Percentiles rank a stretch among this genome's conserved stretches.
phyloP scores from a whole-genome alignment of 2,329 filamentous ascomycete species.

The Daldinia sp. region DNA sequence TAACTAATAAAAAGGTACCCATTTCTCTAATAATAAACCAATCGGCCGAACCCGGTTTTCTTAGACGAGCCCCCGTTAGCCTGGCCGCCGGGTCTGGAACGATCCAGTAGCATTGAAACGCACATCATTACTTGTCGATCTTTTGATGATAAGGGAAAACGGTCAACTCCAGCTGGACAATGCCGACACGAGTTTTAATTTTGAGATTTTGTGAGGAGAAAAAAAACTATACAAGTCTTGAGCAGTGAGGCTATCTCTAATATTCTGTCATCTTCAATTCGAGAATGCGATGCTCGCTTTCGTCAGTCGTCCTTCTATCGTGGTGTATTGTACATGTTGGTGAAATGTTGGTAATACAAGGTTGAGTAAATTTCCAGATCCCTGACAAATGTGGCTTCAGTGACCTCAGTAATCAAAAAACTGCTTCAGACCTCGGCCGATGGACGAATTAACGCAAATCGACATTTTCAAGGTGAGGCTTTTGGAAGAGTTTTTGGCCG shows the following conservation, averaged over 20 bases:
- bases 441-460: not conserved
- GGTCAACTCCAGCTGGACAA: conserved; percentile 5
- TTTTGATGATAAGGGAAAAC: conserved; percentile 1
- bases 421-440: not conserved
- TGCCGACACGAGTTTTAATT: not conserved
- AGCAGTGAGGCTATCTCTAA: conserved; percentile 34
- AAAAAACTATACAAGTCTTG: not conserved
- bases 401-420: not conserved
- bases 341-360: conserved; percentile 25
- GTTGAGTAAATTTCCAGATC: not conserved
- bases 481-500: not conserved
- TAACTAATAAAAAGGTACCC: not conserved
- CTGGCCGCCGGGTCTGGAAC: conserved; percentile 30
- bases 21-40: conserved; percentile 17
- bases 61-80: conserved; percentile 11
- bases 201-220: too few relatives aligned
- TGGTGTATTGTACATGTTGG: conserved; percentile 26
- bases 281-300: conserved; percentile 22
- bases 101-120: conserved; percentile 12
- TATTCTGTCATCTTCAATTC: conserved; percentile 11
- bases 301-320: conserved; percentile 22
- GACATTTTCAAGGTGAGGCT: not conserved
- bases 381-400: not conserved
- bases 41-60: conserved; percentile 25
- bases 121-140: conserved; percentile 10